A percentile compares a stretch with the other conserved stretches of the same genome.
These are phyloP conservation scores for Mycena crocata DNA, from an alignment of 768 basidiomycete genomes.

Conservation along the genomic window DNA sequence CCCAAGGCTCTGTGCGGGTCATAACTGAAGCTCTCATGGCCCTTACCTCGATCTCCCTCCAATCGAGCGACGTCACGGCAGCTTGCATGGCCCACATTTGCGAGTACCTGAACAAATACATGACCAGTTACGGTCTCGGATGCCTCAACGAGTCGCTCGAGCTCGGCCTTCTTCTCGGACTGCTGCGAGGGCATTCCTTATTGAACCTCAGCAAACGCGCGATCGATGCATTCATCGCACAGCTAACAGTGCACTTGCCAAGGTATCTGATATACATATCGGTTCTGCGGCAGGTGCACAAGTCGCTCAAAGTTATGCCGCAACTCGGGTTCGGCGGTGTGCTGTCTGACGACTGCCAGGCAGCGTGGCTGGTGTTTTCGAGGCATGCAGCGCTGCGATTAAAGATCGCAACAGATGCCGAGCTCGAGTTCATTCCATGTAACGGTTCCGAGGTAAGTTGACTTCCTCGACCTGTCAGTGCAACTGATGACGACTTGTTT, in stretches of 20 bases:
- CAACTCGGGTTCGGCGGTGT: not conserved
- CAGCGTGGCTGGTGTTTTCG: conserved; percentile 6
- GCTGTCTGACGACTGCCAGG: not conserved
- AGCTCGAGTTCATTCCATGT: not conserved
- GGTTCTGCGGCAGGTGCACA: conserved; percentile 17
- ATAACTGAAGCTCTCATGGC: conserved; percentile 9
- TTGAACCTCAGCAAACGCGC: not conserved
- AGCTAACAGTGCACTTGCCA: conserved; percentile 10
- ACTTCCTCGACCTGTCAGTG: not conserved
- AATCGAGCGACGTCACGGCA: not conserved
- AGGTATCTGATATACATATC: conserved; percentile 26
- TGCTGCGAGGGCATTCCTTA: conserved; percentile 18
- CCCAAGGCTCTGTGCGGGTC: conserved; percentile 5
- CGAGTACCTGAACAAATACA: conserved; percentile 8
- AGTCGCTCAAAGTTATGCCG: not conserved
- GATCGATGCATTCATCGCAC: not conserved
- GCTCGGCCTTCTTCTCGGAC: conserved; percentile 12
- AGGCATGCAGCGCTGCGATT: not conserved
- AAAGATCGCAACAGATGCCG: not conserved
- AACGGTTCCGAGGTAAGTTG: not conserved
- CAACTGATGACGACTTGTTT: not conserved
- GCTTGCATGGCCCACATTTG: conserved; percentile 4
- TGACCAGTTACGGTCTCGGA: conserved; percentile 2
- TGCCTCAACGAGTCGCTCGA: conserved; percentile 9
- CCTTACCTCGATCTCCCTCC: conserved; percentile 5